Evolutionary conservation across 345 rosid genomes (phyloP).

Genomic region (Euphorbia lathyris): DNA sequence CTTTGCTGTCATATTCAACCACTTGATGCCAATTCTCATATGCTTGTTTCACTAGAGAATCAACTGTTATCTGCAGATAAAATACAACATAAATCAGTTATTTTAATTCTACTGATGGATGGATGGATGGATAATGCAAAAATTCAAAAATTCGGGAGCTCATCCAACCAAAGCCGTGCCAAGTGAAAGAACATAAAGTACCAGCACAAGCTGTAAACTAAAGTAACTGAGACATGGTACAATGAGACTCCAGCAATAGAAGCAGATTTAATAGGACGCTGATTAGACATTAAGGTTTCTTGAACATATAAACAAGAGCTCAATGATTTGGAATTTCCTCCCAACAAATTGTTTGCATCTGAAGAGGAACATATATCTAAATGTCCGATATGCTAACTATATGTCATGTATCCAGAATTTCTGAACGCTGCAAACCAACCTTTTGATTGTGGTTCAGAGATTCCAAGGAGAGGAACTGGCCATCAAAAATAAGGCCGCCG

Average conservation of each 20-base stretch:
- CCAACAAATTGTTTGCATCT: neutral
- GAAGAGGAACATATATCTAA: neutral
- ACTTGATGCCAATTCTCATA: slow-evolving; percentile 91
- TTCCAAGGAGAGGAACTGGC: slow-evolving; percentile 72
- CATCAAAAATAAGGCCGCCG: slow-evolving; percentile 69
- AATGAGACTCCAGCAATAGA: neutral
- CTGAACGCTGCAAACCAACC: slow-evolving; percentile 36
- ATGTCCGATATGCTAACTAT: neutral
- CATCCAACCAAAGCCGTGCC: neutral
- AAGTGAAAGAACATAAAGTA: no score
- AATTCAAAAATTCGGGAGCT: neutral
- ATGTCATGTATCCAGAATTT: neutral
- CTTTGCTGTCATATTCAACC: slow-evolving; percentile 71
- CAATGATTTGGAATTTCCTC: neutral
- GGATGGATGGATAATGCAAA: neutral
- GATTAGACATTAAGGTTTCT: neutral
- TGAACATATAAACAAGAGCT: neutral
- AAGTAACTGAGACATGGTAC: neutral
- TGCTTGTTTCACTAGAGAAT: slow-evolving; percentile 76
- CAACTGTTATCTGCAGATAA: slow-evolving; percentile 65
- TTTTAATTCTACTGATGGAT: no score
- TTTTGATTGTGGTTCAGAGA: slow-evolving; percentile 70
- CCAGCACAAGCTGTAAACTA: neutral
- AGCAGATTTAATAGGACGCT: neutral
- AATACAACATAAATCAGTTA: slow-evolving; percentile 11